Base-by-base conservation (phyloP, 768 basidiomycete species). In the Cystofilobasidium ferigula region DNA sequence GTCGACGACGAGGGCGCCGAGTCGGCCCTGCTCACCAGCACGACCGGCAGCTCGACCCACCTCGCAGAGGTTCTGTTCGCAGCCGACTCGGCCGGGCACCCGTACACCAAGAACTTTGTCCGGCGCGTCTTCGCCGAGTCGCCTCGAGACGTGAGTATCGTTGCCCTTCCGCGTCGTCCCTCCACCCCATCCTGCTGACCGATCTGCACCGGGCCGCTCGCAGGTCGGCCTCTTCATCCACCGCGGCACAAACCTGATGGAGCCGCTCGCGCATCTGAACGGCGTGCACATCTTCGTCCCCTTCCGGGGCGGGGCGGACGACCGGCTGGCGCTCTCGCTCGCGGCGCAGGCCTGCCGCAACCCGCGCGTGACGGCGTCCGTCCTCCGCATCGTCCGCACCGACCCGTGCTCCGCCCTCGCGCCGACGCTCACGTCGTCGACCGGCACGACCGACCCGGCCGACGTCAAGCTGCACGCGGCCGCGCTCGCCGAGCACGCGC, bases 261-360 rank as follows among this genome's bases (percentile, higher is more conserved):
- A 45, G 45, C 36, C 28, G 30, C 56, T 58, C 35, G 18, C 32
- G 14, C 35, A 62, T 56, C 28, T 16, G 48, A 32, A 43, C 26
- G 58, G 58, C 28, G 56, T 57, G 22, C 67, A 68, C 28, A 30
- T 63, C 32, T 57, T 68, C 38, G 73, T 92, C 47, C 88, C 93
- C 0, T 97, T 94, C 83, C 87, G 90, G 73, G 94, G 94, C 42
- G 94, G 94, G 0, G 85, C 89, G 0, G 94, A 99, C 73, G 94
- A 97, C 74, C 84, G 95, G 0, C 79, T 90, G 26, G 89, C 89
- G 0, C 77, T 98, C 32, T 77, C 81, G 35, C 84, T 98, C 71
- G 82, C 89, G 5, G 83, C 88, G 38, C 93, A 97, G 74, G 78
- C 95, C 34, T 87, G 91, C 63, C 75, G 86, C 68, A 22, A 45